These are phyloP conservation scores for Fonsecaea multimorphosa DNA, from an alignment of 2,329 filamentous ascomycete genomes.

Conservation along the genomic window DNA sequence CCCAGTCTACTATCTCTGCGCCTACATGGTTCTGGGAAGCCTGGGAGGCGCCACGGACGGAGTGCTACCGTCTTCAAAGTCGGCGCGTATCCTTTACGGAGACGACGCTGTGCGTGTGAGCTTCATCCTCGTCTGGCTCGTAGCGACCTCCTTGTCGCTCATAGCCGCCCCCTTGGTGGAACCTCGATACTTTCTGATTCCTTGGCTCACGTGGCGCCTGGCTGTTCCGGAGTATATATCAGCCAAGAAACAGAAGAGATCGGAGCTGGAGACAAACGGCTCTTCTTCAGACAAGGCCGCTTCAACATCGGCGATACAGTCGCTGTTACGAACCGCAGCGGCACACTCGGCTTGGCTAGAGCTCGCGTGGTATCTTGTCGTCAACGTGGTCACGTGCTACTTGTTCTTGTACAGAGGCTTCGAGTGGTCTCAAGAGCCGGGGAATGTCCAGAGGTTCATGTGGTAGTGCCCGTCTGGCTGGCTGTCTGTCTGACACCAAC, in stretches of 20 bases:
- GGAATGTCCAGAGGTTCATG: slow-evolving; percentile 65
- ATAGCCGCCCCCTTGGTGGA: slow-evolving; percentile 91
- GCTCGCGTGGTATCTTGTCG: slow-evolving; percentile 61
- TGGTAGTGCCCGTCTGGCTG: slow-evolving; percentile 53
- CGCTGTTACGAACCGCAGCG: slow-evolving; percentile 40
- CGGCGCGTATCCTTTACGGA: slow-evolving; percentile 32
- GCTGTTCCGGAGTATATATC: slow-evolving; percentile 60
- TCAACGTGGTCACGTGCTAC: slow-evolving; percentile 61
- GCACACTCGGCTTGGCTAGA: slow-evolving; percentile 55
- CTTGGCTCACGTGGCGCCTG: slow-evolving; percentile 91
- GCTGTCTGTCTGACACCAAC: no score
- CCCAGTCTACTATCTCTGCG: slow-evolving; percentile 72
- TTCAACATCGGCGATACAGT: slow-evolving; percentile 17
- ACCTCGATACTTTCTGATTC: slow-evolving; percentile 93
- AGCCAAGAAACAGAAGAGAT: slow-evolving; percentile 1
- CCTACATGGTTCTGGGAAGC: slow-evolving; percentile 70
- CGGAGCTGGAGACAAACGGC: slow-evolving; percentile 10
- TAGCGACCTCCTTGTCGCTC: slow-evolving; percentile 76
- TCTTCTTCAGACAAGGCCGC: slow-evolving; percentile 38
- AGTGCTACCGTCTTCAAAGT: slow-evolving; percentile 28
- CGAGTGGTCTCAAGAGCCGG: slow-evolving; percentile 64
- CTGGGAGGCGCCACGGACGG: slow-evolving; percentile 52
- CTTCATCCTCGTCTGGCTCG: slow-evolving; percentile 67
- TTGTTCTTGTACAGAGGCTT: slow-evolving; percentile 64
- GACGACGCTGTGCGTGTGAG: slow-evolving; percentile 48